These are phyloP conservation scores for Funneliformis mosseae DNA, from an alignment of 192 early-diverging fungal species.

Conservation along the genomic window DNA sequence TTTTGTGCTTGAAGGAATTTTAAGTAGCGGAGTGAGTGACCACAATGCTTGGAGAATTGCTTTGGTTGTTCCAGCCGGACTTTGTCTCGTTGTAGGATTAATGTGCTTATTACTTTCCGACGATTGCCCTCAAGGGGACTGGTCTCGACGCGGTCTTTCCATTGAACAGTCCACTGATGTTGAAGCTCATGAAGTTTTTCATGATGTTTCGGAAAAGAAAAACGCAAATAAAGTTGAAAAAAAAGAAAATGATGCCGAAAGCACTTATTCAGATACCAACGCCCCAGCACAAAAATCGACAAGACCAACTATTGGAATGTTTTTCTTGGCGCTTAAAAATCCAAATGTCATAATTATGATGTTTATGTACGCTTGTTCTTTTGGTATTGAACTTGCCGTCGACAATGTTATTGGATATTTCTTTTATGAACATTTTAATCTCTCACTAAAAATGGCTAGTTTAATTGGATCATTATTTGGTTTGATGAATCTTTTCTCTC, in stretches of 20 bases:
- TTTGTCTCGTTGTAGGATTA: conserved; percentile 42
- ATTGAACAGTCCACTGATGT: background rate
- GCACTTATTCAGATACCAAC: conserved; percentile 36
- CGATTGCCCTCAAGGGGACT: conserved; percentile 47
- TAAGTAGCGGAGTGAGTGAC: conserved; percentile 24
- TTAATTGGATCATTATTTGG: conserved; percentile 66
- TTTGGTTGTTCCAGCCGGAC: conserved; percentile 42
- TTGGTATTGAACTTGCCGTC: conserved; percentile 64
- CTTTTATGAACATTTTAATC: conserved; percentile 46
- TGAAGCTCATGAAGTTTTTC: conserved; percentile 9
- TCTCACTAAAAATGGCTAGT: conserved; percentile 50
- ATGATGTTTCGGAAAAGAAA: conserved; percentile 37
- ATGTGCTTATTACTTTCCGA: conserved; percentile 43
- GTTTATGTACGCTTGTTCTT: conserved; percentile 63
- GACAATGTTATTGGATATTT: conserved; percentile 59
- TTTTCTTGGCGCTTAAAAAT: conserved; percentile 34
- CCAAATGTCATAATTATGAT: conserved; percentile 54
- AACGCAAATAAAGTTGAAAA: conserved; percentile 34
- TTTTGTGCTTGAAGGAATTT: conserved; percentile 48
- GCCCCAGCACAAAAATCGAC: too few relatives aligned
- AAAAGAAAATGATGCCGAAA: conserved; percentile 37
- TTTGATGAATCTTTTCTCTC: conserved; percentile 68
- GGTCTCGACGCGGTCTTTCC: conserved; percentile 30
- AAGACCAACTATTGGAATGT: background rate
- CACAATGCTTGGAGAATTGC: conserved; percentile 54